A percentile compares a stretch with the other conserved stretches of the same genome.
Conservation (phyloP, 257 asterid genomes). For the Nicotiana benthamiana region DNA sequence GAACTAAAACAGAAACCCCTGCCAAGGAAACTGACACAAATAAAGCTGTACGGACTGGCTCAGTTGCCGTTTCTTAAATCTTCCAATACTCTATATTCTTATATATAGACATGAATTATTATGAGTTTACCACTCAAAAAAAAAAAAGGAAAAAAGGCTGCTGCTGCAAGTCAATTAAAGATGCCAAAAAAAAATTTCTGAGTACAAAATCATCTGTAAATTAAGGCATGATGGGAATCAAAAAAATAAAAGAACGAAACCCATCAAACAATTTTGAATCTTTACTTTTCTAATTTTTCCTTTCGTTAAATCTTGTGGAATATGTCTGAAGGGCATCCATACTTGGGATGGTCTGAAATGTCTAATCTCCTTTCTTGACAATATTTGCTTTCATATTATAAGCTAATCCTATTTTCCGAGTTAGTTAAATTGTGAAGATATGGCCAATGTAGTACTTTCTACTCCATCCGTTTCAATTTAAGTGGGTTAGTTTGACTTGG, state of each 20-base stretch:
- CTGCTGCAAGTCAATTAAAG: not conserved
- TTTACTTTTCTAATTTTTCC: not conserved
- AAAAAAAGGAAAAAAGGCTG: not conserved
- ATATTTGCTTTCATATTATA: not conserved
- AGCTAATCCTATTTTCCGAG: not conserved
- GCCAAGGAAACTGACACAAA: constrained; percentile 41
- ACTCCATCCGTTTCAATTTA: too few relatives aligned
- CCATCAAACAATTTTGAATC: not conserved
- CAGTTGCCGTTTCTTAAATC: constrained; percentile 60
- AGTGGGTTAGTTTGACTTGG: too few relatives aligned
- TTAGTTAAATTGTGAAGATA: not conserved
- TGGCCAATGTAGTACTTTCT: not conserved
- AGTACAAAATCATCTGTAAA: not conserved
- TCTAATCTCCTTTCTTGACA: not conserved
- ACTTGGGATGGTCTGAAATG: not conserved
- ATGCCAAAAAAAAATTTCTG: not conserved
- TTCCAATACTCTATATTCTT: not conserved
- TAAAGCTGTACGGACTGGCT: constrained; percentile 45
- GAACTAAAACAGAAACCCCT: constrained; percentile 8
- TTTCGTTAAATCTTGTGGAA: not conserved
- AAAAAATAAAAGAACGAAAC: not conserved
- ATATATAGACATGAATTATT: not conserved
- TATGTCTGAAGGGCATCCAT: not conserved
- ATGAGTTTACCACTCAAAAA: not conserved
- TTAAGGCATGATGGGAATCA: not conserved